Base-by-base conservation (phyloP, 2,329 filamentous ascomycete genomes). In the Verticillium nonalfalfae region DNA sequence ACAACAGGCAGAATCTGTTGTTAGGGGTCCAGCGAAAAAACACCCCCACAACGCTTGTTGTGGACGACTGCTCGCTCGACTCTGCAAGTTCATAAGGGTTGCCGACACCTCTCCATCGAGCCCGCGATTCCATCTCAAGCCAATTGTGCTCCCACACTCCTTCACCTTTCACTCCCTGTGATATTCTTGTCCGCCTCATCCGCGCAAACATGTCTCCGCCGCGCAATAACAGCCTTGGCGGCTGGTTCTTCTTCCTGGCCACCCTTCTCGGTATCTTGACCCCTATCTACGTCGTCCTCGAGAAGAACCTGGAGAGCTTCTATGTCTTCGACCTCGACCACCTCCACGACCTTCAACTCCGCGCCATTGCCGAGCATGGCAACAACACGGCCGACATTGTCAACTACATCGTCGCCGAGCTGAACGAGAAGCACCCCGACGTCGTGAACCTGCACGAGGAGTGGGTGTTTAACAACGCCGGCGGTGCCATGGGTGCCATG, bases 401-500 rank as follows among this genome's bases (percentile, higher is more conserved):
- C 63, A 72, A 81, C 66, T 87, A 84, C 76, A 93, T 96, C 67
- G 85, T 91, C 59, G 71, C 77, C 63, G 87, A 91, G 76, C 81
- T 96, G 60, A 78, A 80, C 67, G 77, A 78, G 67, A 82, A 81
- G 68, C 68, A 77, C 72, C 72, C 76, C 58, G 68, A 70, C 58
- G 78, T 91, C 74, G 71, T 94, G 71, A 92, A 90, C 77, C 72
- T 84, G 60, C 78, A 89, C 62, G 86, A 94, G 77, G 89, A 94
- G 75, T 96, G 91, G 91, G 82, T 96, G 56, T 94, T 96, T 70
- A 96, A 96, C 81, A 96, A 96, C 71, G 91, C 91, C 59, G 92
- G 92, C 59, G 92, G 92, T 65, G 91, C 91, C 59, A 96, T 96
- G 92, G 92, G 92, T 61, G 90, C 85, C 70, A 95, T 96, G 92